Evolutionary conservation across 2,329 filamentous ascomycete species (phyloP), one percentile per base, ranked within the genome.

Genomic region (Claviceps sp.): DNA sequence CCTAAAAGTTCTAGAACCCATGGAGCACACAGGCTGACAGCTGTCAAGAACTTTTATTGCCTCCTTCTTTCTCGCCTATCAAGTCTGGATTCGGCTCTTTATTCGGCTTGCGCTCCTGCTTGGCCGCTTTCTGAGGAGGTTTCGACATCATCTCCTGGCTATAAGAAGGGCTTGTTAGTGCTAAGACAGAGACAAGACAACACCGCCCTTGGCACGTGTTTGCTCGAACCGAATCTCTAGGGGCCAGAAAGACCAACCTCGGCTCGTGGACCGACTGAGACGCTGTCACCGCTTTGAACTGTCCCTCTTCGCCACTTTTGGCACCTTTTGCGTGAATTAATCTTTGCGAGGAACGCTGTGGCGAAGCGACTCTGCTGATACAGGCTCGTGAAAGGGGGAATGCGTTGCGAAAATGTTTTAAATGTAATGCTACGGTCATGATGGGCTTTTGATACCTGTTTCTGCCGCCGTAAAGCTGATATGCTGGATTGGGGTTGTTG

Each of bases 181-280:
- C 14, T 7, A 38, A 34, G 29, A 34, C 29, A 11, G 8, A 11
- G 9, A 8, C 17, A 34, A 11, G 29, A 42, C 17, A 43, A 34
- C 29, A 34, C 29, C 29, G 9, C 9, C 1, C 9, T 34, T 34
- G 29, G 6, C 26, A 14, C 38, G n/a, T 38, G 20, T 22, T 34
- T 34, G 29, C 29, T 34, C 29, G 23, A 23, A 5, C 23, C 17
- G 5, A 43, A 7, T 8, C 4, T 9, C 17, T 34, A 34, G 9
- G 29, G 11, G 29, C 9, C 29, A 34, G 29, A 34, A 37, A 17
- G 7, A 45, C 48, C 7, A 47, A 50, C 48, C 48, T 45, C 8
- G 48, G 48, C 40, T 50, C 40, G 34, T 50, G 40, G 29, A 34
- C 16, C 20, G 48, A 50, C 29, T 50, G 48, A 23, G 48, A 50